phyloP scores from a whole-genome alignment of 192 early-diverging fungal genomes.

The Mycoemilia scoparia region DNA sequence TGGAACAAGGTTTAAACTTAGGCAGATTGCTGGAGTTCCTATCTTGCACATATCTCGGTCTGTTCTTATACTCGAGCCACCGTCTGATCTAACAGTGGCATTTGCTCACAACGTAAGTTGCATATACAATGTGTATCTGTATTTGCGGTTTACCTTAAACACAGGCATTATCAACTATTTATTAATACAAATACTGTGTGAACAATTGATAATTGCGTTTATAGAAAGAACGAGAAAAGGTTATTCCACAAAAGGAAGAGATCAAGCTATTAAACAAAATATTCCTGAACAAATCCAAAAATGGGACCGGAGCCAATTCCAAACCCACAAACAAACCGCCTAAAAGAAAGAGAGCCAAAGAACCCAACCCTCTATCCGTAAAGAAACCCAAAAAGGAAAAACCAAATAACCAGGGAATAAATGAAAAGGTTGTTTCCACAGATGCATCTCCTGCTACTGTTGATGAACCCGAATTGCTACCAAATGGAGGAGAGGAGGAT shows the following conservation, averaged over 20 bases:
- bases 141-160: not conserved
- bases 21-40: conserved; percentile 62
- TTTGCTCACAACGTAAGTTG: conserved; percentile 22
- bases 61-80: conserved; percentile 66
- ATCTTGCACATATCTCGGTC: conserved; percentile 65
- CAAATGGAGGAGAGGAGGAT: too few relatives aligned
- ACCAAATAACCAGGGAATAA: not conserved
- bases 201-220: conserved; percentile 16
- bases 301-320: conserved; percentile 9
- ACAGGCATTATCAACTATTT: not conserved
- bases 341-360: conserved; percentile 53
- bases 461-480: too few relatives aligned
- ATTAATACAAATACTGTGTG: not conserved
- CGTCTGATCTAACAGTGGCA: conserved; percentile 31
- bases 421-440: too few relatives aligned
- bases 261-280: conserved; percentile 32
- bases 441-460: too few relatives aligned
- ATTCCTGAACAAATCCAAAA: conserved; percentile 16
- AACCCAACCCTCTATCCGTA: conserved; percentile 70
- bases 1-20: conserved; percentile 38
- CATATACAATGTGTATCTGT: not conserved
- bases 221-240: conserved; percentile 25
- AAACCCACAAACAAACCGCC: conserved; percentile 16
- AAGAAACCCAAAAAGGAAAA: conserved; percentile 48
- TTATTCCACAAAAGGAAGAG: conserved; percentile 30